These are phyloP conservation scores for Monosporascus sp. DNA, from an alignment of 2,329 filamentous ascomycete genomes.

Conservation along the genomic window DNA sequence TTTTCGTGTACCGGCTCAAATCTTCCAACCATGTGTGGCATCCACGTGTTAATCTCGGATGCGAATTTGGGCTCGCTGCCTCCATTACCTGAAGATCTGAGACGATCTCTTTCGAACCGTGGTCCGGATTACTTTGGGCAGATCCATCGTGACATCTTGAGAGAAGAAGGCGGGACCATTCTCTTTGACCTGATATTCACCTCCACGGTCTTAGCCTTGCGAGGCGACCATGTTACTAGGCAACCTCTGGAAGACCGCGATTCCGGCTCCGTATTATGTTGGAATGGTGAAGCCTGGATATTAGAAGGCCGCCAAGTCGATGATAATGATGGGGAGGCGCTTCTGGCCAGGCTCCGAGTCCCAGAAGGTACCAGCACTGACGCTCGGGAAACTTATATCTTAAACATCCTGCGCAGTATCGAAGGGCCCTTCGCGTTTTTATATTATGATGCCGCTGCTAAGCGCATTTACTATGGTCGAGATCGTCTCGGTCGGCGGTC, in stretches of 20 bases:
- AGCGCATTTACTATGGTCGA: slow-evolving; percentile 71
- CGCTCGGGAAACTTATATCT: slow-evolving; percentile 30
- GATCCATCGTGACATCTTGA: slow-evolving; percentile 22
- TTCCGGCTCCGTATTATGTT: slow-evolving; percentile 70
- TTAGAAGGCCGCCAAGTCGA: slow-evolving; percentile 51
- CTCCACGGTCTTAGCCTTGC: slow-evolving; percentile 86
- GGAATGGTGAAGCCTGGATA: slow-evolving; percentile 97
- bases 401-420: slow-evolving; percentile 54
- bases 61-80: slow-evolving; percentile 14
- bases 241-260: slow-evolving; percentile 65
- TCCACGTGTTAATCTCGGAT: slow-evolving; percentile 46
- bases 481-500: slow-evolving; percentile 87
- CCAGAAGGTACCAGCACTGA: slow-evolving; percentile 17
- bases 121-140: slow-evolving; percentile 55
- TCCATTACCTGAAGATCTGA: slow-evolving; percentile 32
- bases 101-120: slow-evolving; percentile 45
- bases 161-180: slow-evolving; percentile 17
- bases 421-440: slow-evolving; percentile 88
- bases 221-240: slow-evolving; percentile 62
- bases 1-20: neutral
- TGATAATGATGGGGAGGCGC: slow-evolving; percentile 72
- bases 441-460: slow-evolving; percentile 62
- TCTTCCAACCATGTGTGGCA: slow-evolving; percentile 51
- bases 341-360: slow-evolving; percentile 49
- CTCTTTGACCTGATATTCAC: slow-evolving; percentile 55